Conservation (phyloP, 2,329 filamentous ascomycete genomes). For the Herpotrichia juniperi region DNA sequence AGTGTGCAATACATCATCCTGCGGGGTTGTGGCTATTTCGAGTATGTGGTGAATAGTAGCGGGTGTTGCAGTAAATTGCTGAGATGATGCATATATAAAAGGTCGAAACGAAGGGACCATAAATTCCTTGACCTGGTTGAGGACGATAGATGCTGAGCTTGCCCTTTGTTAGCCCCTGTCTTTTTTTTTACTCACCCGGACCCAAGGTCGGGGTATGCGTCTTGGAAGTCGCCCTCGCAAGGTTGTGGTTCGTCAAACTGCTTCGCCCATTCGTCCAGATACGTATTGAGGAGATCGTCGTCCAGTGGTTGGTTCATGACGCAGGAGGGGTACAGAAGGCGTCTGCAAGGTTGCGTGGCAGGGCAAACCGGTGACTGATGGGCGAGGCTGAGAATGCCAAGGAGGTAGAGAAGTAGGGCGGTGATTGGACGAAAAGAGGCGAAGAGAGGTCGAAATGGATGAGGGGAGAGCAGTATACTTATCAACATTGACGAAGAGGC, state of each 20-base stretch:
- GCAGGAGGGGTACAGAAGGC: no score
- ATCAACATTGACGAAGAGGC: neutral
- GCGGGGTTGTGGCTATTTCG: no score
- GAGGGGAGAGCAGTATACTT: constrained; percentile 11
- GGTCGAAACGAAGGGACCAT: neutral
- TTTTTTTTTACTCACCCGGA: constrained; percentile 24
- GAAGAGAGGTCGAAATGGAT: constrained; percentile 4
- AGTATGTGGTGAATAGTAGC: neutral
- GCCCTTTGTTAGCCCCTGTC: constrained; percentile 25
- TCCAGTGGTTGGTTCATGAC: constrained; percentile 16
- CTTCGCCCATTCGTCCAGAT: constrained; percentile 7
- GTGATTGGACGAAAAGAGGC: constrained; percentile 13
- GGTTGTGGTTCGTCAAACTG: constrained; percentile 4
- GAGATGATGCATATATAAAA: neutral
- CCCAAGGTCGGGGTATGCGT: constrained; percentile 2
- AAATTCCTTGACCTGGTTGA: neutral
- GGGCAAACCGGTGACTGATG: constrained; percentile 5
- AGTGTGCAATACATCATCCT: no score
- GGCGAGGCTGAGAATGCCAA: constrained; percentile 22
- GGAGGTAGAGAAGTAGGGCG: neutral
- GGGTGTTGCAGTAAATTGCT: neutral
- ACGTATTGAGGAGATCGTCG: constrained; percentile 8
- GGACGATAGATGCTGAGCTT: no score
- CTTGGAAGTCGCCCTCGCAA: constrained; percentile 2
- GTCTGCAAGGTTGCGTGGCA: constrained; percentile 13